A percentile compares a stretch with the other conserved stretches of the same genome.
These are phyloP conservation scores for Ceratobasidium sp. DNA, from an alignment of 1,284 basidiomycete species.

Conservation along the genomic window DNA sequence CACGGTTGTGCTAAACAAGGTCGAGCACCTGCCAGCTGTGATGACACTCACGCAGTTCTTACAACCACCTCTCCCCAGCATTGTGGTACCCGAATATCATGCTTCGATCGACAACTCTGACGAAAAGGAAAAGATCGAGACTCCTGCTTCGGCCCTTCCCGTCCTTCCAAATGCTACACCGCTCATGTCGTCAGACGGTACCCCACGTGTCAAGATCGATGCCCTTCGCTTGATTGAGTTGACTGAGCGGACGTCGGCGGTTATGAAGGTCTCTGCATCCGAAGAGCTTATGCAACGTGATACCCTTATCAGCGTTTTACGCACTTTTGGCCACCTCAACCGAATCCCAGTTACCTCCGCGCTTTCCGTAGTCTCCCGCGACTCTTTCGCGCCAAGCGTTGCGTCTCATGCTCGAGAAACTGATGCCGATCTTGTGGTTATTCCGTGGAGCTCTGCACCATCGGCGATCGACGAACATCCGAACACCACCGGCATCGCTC, in stretches of 20 bases:
- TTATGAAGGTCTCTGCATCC: constrained; percentile 81
- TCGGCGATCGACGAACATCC: constrained; percentile 43
- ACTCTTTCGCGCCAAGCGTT: constrained; percentile 78
- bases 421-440: constrained; percentile 76
- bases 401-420: constrained; percentile 68
- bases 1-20: constrained; percentile 88
- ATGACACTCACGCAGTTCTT: constrained; percentile 77
- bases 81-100: constrained; percentile 29
- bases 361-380: constrained; percentile 73
- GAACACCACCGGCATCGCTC: constrained; percentile 8
- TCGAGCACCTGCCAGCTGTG: constrained; percentile 83
- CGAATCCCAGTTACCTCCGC: constrained; percentile 70
- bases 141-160: constrained; percentile 15
- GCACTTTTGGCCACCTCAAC: constrained; percentile 82
- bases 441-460: constrained; percentile 72
- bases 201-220: constrained; percentile 59
- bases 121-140: constrained; percentile 44
- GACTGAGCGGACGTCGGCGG: constrained; percentile 85
- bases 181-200: constrained; percentile 44
- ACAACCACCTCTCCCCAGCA: constrained; percentile 55
- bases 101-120: constrained; percentile 35
- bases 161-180: constrained; percentile 32
- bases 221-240: constrained; percentile 90
- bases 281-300: constrained; percentile 76
- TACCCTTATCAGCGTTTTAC: constrained; percentile 82